Evolutionary conservation across 768 basidiomycete species (phyloP), one percentile per base, ranked within the genome.

Genomic region (Pleurotus cornucopiae): DNA sequence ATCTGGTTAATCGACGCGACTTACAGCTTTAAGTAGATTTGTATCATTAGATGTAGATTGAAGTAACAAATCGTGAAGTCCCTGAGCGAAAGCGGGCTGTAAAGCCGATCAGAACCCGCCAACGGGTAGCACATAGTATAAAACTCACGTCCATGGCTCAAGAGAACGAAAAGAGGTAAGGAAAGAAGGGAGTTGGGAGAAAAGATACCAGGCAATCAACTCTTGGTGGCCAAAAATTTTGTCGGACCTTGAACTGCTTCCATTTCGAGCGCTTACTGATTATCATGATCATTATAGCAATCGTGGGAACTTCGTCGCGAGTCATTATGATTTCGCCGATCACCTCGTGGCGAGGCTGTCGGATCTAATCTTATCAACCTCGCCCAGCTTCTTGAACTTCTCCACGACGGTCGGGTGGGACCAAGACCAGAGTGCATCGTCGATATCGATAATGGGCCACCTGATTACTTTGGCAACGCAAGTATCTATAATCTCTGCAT

Each of bases 41-140:
- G 96, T 98, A 75, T 99, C 94, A 64, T 91, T 91, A 39, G 88
- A 85, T 55, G 87, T 87, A 20, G 89, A 89, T 69, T 92, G 91
- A 58, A 88, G 74, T 52, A 99, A 86, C 58, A 97, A 83, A 72
- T 81, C 79, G 74, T 96, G 91, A 60, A 98, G 74, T 62, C 80
- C 80, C 72, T 94, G 86, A 62, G 91, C 81, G 70, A 84, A 94
- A 71, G 71, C 79, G 34, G 84, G 79, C 88, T 91, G 61, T 25
- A 67, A 47, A 59, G n/a, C 34, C 55, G 58, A 69, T 69, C 54
- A 63, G 61, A 23, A 18, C 44, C 45, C 30, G 37, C 34, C 55
- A 41, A 61, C 48, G 40, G n/a, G 6, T 56, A 43, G 44, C 44
- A 52, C n/a, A n/a, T 45, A 47, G 47, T 44, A 30, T 34, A 48